A percentile compares a stretch with the other conserved stretches of the same genome.
phyloP scores from a whole-genome alignment of 352 stramenopile genomes.

The Phytophthora sp. region DNA sequence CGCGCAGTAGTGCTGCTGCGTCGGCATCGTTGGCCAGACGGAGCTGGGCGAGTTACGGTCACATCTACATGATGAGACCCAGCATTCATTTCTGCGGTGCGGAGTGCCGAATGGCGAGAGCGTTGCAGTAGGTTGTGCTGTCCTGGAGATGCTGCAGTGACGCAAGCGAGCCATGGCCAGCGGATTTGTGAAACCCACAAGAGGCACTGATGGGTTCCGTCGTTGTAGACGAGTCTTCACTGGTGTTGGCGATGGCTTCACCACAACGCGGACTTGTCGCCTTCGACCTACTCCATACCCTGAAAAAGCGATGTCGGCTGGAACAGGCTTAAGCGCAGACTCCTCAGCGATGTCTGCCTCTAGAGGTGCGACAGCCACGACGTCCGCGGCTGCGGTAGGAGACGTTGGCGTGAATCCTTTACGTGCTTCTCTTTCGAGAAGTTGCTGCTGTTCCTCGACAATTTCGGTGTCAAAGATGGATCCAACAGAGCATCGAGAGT shows the following conservation, averaged over 20 bases:
- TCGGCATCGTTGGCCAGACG: constrained; percentile 4
- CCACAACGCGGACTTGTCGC: constrained; percentile 15
- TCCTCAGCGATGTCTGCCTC: constrained; percentile 18
- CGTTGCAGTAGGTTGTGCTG: not conserved
- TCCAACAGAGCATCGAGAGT: constrained; percentile 9
- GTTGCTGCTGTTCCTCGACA: constrained; percentile 25
- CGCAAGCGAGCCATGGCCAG: constrained; percentile 1
- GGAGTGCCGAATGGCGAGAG: constrained; percentile 15
- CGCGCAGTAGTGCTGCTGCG: constrained; percentile 12
- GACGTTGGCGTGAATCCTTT: constrained; percentile 25
- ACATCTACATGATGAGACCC: constrained; percentile 2
- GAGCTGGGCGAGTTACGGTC: constrained; percentile 8
- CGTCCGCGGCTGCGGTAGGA: constrained; percentile 24
- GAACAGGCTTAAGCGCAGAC: constrained; percentile 35
- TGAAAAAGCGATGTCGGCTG: constrained; percentile 31
- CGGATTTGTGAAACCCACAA: constrained; percentile 3
- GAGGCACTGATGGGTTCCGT: constrained; percentile 18
- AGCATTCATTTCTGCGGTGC: not conserved
- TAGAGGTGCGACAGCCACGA: constrained; percentile 20
- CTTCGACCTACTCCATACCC: constrained; percentile 20
- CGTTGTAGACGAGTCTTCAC: constrained; percentile 24
- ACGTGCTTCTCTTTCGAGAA: constrained; percentile 25
- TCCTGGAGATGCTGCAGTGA: constrained; percentile 10
- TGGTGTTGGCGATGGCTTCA: constrained; percentile 8
- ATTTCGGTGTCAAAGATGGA: constrained; percentile 25